Percentiles rank a stretch among this genome's conserved stretches.
Evolutionary conservation across 2,329 filamentous ascomycete species (phyloP).

Genomic region (Thielaviopsis ethacetica): DNA sequence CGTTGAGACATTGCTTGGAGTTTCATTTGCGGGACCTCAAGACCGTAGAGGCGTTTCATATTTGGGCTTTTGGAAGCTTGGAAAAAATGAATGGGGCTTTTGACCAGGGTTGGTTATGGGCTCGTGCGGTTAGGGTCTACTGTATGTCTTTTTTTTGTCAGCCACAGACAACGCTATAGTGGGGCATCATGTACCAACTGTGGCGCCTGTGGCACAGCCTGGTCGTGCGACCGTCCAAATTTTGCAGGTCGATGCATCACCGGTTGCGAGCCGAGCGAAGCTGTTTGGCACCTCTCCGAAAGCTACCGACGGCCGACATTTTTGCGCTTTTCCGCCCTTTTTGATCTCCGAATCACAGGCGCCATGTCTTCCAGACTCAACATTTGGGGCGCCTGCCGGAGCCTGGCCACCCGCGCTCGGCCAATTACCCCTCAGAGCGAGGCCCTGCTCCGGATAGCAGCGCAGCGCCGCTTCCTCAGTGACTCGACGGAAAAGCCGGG

Average conservation of each 20-base stretch:
- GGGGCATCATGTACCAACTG: background rate
- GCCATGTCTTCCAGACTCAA: constrained; percentile 40
- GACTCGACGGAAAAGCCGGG: constrained; percentile 12
- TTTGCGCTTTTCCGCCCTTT: background rate
- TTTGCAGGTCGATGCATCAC: background rate
- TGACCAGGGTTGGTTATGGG: background rate
- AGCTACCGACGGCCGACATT: background rate
- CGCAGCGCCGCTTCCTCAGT: constrained; percentile 17
- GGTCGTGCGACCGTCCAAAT: background rate
- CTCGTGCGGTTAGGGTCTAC: background rate
- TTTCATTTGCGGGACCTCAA: background rate
- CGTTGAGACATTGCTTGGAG: background rate
- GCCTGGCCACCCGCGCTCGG: constrained; percentile 24
- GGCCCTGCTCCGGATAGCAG: constrained; percentile 16
- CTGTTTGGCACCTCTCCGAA: background rate
- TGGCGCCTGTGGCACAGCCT: background rate
- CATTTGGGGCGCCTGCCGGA: constrained; percentile 27
- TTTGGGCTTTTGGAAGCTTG: background rate
- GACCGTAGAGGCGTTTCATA: background rate
- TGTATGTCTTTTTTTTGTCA: background rate
- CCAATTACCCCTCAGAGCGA: constrained; percentile 16
- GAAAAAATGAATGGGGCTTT: too few relatives aligned
- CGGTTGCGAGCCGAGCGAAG: background rate
- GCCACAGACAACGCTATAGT: background rate
- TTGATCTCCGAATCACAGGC: background rate